Percentiles rank a stretch among this genome's conserved stretches.
Conservation (phyloP, 2,329 filamentous ascomycete species). For the Trichoderma sp. region DNA sequence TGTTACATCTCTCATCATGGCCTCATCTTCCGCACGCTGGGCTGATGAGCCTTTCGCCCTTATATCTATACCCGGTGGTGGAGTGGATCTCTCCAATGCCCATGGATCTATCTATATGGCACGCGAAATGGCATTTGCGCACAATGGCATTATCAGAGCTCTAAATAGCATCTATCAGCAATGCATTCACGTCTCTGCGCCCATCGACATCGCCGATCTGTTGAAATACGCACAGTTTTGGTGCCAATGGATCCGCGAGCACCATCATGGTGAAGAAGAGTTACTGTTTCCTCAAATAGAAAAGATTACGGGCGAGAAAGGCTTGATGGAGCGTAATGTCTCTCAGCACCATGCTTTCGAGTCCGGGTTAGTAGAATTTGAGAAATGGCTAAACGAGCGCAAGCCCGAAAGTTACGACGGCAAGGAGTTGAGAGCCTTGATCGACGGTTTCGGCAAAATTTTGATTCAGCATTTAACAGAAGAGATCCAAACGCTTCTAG, state of each 20-base stretch:
- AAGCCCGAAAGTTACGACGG: not conserved
- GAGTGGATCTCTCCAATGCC: not conserved
- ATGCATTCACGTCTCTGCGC: not conserved
- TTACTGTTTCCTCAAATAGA: not conserved
- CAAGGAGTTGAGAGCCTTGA: not conserved
- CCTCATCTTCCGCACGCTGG: not conserved
- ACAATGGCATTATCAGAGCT: not conserved
- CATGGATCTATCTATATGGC: not conserved
- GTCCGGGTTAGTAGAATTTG: not conserved
- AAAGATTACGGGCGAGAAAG: not conserved
- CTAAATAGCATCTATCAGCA: not conserved
- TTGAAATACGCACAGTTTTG: not conserved
- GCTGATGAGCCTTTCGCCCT: not conserved
- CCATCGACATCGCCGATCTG: not conserved
- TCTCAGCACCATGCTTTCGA: not conserved
- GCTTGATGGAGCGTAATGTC: not conserved
- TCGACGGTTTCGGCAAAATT: not conserved
- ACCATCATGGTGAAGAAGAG: not conserved
- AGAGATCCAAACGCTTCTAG: not conserved
- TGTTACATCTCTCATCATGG: not conserved
- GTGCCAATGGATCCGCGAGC: not conserved
- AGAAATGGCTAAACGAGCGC: not conserved
- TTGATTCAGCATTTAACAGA: not conserved
- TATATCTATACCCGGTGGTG: not conserved
- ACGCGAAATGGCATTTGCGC: not conserved